Conservation (phyloP, 2,329 filamentous ascomycete species). For the Monosporascus sp. region DNA sequence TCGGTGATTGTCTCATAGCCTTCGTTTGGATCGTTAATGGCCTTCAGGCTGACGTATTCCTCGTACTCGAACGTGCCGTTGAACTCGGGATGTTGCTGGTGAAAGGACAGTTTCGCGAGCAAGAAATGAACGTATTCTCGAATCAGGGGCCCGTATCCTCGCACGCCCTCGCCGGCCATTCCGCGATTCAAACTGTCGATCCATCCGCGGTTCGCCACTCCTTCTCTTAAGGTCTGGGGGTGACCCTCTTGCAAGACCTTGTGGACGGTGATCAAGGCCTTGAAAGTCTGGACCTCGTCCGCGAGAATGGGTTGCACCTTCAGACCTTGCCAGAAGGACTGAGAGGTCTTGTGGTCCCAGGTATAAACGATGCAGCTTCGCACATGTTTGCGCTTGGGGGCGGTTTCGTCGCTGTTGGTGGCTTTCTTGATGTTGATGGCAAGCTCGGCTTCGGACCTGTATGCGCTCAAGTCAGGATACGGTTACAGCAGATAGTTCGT, state of each 20-base stretch:
- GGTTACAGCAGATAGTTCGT: neutral
- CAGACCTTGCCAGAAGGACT: slow-evolving; percentile 95
- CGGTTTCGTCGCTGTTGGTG: slow-evolving; percentile 63
- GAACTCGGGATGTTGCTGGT: slow-evolving; percentile 94
- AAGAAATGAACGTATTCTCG: slow-evolving; percentile 96
- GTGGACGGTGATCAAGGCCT: slow-evolving; percentile 93
- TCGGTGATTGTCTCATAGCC: slow-evolving; percentile 96
- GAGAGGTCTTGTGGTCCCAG: slow-evolving; percentile 96
- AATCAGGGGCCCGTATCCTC: slow-evolving; percentile 88
- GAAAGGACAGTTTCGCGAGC: slow-evolving; percentile 91
- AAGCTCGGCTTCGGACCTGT: slow-evolving; percentile 63
- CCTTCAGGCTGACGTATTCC: slow-evolving; percentile 96
- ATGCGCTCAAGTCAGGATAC: slow-evolving; percentile 4
- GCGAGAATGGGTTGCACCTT: slow-evolving; percentile 99
- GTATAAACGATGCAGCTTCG: slow-evolving; percentile 97
- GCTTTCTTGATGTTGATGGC: slow-evolving; percentile 68
- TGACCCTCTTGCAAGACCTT: slow-evolving; percentile 98
- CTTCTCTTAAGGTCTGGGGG: slow-evolving; percentile 79
- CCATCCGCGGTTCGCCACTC: slow-evolving; percentile 83
- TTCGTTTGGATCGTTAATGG: slow-evolving; percentile 97
- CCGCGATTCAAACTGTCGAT: slow-evolving; percentile 87
- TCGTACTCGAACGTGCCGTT: slow-evolving; percentile 99
- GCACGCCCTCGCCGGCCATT: slow-evolving; percentile 74
- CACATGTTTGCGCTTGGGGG: slow-evolving; percentile 84
- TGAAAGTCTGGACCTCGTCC: slow-evolving; percentile 98